Base-by-base conservation (phyloP, 1,284 basidiomycete species). In the Anthracocystis walkeri region DNA sequence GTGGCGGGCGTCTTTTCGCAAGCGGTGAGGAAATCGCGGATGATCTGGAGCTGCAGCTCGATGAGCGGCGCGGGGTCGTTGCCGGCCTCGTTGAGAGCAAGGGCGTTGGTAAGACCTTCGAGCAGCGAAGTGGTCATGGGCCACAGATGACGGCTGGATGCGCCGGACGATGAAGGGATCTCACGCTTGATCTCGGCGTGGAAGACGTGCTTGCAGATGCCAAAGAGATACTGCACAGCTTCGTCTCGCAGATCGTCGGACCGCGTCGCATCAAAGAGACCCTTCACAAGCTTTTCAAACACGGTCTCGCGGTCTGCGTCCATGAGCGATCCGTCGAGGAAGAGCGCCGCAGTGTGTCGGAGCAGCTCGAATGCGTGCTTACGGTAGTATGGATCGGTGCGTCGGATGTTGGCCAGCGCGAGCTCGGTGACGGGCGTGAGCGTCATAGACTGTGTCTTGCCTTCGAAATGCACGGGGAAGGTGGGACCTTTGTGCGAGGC, bases 301-400 rank as follows among this genome's bases (percentile, higher is more conserved):
- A 91, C 88, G 21, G 90, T 88, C 78, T 94, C 92, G 38, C 90
- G 88, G 72, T 93, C 93, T n/a, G 89, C 88, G 33, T 82, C 77
- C 41, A 62, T 69, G 29, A 78, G 72, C 20, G 66, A 62, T 86
- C 95, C 91, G 68, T 92, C 89, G 40, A 97, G 86, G 44, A 95
- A 89, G 45, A 91, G 87, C 23, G 90, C 90, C 23, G 92, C 86
- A 45, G 91, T 91, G 67, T 90, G 89, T 84, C 94, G 92, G 29
- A 98, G 87, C 72, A 92, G 92, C 54, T 90, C 89, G 79, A 92
- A 94, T 0, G 94, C 92, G 80, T 93, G 89, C 16, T 88, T 87
- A 25, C 92, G 90, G 86, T 94, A 92, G 31, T 89, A 77, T 4
- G 89, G 83, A 12, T 89, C 87, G 8, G 89, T 88, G 77, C 91